Evolutionary conservation across 176 grass and related monocot genomes (phyloP).

Genomic region (Zoysia japonica): DNA sequence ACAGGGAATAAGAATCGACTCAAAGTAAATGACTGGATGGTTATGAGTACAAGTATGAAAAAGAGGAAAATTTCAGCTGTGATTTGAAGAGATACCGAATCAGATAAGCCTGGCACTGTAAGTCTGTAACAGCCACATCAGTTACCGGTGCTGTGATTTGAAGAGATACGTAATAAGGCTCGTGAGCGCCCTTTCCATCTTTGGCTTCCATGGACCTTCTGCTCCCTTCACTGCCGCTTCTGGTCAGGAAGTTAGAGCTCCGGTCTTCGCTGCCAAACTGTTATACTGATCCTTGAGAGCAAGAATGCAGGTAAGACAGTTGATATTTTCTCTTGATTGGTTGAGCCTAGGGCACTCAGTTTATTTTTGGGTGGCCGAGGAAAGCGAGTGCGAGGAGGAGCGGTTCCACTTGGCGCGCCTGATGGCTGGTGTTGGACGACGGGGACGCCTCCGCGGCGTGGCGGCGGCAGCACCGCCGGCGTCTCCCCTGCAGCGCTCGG

Average conservation of each 20-base stretch:
- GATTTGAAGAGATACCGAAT: not conserved
- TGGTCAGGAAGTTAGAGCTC: slow-evolving; percentile 22
- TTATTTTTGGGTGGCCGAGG: slow-evolving; percentile 35
- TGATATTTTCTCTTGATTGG: slow-evolving; percentile 10
- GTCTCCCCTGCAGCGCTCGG: too few relatives aligned
- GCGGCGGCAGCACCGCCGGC: too few relatives aligned
- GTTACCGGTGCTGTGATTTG: not conserved
- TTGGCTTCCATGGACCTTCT: slow-evolving; percentile 36
- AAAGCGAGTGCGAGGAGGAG: not conserved
- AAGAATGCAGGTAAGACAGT: slow-evolving; percentile 50
- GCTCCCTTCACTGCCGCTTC: slow-evolving; percentile 45
- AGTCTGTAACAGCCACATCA: not conserved
- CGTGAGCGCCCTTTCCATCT: slow-evolving; percentile 47
- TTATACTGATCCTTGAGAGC: slow-evolving; percentile 35
- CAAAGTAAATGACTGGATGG: slow-evolving; percentile 36
- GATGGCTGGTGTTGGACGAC: too few relatives aligned
- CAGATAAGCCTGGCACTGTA: not conserved
- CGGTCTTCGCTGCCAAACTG: slow-evolving; percentile 26
- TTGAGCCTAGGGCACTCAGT: not conserved
- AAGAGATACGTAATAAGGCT: slow-evolving; percentile 45
- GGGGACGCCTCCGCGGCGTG: too few relatives aligned
- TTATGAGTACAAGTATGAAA: slow-evolving; percentile 36
- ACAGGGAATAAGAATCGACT: slow-evolving; percentile 29
- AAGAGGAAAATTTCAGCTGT: not conserved
- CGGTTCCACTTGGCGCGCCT: not conserved